Percentiles rank a stretch among this genome's conserved stretches.
Conservation (phyloP, 73 alveolate genomes). For the Halteria grandinella region DNA sequence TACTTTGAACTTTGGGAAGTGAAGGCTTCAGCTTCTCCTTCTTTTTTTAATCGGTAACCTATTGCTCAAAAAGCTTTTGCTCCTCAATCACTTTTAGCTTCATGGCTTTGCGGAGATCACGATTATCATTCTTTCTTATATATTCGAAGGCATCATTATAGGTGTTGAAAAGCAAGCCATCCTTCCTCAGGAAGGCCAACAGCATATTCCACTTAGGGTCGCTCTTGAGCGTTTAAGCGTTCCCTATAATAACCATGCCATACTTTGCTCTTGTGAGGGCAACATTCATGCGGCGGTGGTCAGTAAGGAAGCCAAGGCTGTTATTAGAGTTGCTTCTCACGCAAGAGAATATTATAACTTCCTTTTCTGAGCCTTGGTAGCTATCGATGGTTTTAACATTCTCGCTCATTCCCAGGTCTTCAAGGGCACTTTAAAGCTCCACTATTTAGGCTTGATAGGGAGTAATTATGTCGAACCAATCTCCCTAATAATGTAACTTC, state of each 20-base stretch:
- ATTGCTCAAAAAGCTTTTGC: not conserved
- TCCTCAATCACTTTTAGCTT: not conserved
- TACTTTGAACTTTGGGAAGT: not conserved
- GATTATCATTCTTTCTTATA: not conserved
- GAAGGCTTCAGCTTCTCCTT: not conserved
- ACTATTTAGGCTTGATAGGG: conserved; percentile 80
- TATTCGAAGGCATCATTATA: not conserved
- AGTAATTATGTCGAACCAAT: conserved; percentile 70
- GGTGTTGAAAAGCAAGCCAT: not conserved
- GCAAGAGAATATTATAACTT: conserved; percentile 73
- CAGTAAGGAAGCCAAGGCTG: conserved; percentile 69
- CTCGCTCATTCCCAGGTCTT: conserved; percentile 40
- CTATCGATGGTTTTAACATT: conserved; percentile 83
- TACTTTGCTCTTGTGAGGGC: conserved; percentile 87
- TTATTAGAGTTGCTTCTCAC: conserved; percentile 72
- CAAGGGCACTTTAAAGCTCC: conserved; percentile 41
- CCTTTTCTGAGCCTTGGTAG: conserved; percentile 86
- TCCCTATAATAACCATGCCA: conserved; percentile 77
- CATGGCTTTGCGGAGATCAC: not conserved
- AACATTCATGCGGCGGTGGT: conserved; percentile 83
- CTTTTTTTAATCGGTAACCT: not conserved
- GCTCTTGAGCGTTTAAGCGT: conserved; percentile 67
- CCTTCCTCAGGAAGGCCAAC: not conserved
- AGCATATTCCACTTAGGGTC: conserved; percentile 22
- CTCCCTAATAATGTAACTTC: conserved; percentile 53